Base-by-base conservation (phyloP, 108 stramenopile genomes). In the Hondaea fermentalgiana region DNA sequence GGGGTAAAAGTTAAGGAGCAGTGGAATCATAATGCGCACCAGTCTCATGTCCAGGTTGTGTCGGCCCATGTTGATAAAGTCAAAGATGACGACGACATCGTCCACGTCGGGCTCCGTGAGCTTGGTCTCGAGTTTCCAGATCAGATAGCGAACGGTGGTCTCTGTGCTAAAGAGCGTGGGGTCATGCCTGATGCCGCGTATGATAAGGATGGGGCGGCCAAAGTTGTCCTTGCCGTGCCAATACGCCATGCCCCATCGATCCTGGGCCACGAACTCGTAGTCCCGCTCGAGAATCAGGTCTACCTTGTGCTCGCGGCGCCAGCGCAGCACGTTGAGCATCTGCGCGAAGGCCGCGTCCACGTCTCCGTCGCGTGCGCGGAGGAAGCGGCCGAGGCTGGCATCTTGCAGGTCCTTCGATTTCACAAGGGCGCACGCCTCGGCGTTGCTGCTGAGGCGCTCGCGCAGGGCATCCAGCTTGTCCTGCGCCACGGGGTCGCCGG, bases 1-100 rank as follows among this genome's bases (percentile, higher is more conserved):
- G 0, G 76, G 76, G 76, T 83, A 83, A 83, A 83, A 83, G 76
- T 83, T 83, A 12, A 53, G 76, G 25, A 83, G 76, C 76, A 83
- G 51, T 2, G 76, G 76, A 28, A 83, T 83, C 49, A 83, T 47
- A 3, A 53, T 83, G 49, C 45, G 76, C 12, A 83, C 51, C 8
- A 83, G 76, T 23, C 49, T 83, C 76, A 83, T 83, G 51, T 83
- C 76, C 19, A 83, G 49, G 6, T 83, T 83, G 51, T 83, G 6
- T 16, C 76, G 12, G 49, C 49, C 51, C 76, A 53, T 53, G 51
- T 83, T 83, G 76, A 83, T 83, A 53, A 53, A 83, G 76, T 83
- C 76, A 23, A 83, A 47, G 28, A 83, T 83, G 49, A 83, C 76
- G 49, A 83, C 76, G 25, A 83, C 23, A 35, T 83, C 76, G 23